These are phyloP conservation scores for Paspalum vaginatum DNA, from an alignment of 176 grass and related monocot species.

Conservation along the genomic window DNA sequence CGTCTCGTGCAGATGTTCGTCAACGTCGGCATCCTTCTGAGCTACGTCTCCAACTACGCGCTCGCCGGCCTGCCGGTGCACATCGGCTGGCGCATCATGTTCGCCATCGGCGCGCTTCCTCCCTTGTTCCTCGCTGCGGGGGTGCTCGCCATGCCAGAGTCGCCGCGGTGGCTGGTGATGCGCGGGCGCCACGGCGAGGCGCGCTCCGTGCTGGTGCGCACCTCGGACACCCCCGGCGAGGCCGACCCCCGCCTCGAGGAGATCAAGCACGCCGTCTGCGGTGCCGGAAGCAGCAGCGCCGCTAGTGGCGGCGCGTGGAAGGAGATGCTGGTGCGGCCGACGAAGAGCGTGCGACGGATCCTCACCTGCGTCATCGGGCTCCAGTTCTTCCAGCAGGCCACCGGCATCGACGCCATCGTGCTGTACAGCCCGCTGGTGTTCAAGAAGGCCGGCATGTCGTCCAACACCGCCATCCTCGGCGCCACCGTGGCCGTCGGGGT, in stretches of 20 bases:
- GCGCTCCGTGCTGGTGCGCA: slow-evolving; percentile 35
- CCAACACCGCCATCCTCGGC: slow-evolving; percentile 22
- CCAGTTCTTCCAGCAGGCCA: slow-evolving; percentile 39
- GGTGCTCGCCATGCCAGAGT: slow-evolving; percentile 57
- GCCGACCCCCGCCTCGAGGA: slow-evolving; percentile 49
- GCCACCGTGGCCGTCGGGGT: slow-evolving; percentile 47
- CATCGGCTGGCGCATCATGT: slow-evolving; percentile 58
- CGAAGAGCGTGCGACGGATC: slow-evolving; percentile 17
- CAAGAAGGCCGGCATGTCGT: slow-evolving; percentile 32
- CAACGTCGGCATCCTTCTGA: background rate
- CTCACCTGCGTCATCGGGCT: slow-evolving; percentile 1
- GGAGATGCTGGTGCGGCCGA: slow-evolving; percentile 15
- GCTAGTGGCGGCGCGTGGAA: background rate
- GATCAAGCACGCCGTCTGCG: slow-evolving; percentile 27
- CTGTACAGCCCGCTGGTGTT: slow-evolving; percentile 49
- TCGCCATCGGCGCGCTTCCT: slow-evolving; percentile 10
- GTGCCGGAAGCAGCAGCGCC: background rate
- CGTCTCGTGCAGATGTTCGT: background rate
- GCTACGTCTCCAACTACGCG: slow-evolving; percentile 32
- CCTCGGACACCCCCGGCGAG: slow-evolving; percentile 26
- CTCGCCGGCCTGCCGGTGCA: slow-evolving; percentile 45
- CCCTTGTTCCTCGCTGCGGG: slow-evolving; percentile 35
- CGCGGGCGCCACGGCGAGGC: slow-evolving; percentile 45
- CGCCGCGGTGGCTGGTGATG: slow-evolving; percentile 68
- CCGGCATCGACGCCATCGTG: slow-evolving; percentile 44